Evolutionary conservation across 495 filamentous ascomycete genomes (phyloP).

Genomic region (Glonium stellatum): DNA sequence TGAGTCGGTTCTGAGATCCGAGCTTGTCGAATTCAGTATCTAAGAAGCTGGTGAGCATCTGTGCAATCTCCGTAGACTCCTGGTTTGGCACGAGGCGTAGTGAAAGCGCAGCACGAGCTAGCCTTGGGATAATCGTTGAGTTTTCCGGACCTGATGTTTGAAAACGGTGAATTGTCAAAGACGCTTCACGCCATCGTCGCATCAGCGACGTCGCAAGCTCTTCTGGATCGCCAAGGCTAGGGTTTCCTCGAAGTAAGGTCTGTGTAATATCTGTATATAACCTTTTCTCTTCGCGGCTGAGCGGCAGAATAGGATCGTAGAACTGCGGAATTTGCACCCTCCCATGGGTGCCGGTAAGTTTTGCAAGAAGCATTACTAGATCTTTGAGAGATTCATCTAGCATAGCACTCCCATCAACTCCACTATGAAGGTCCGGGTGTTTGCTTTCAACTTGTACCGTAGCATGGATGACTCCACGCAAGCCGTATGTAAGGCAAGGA

Average conservation of each 20-base stretch:
- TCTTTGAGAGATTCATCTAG: constrained; percentile 89
- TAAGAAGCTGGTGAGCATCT: constrained; percentile 58
- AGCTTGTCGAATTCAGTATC: constrained; percentile 63
- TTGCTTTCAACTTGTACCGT: constrained; percentile 78
- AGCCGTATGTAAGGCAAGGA: constrained; percentile 89
- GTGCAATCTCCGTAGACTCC: constrained; percentile 65
- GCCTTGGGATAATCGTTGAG: constrained; percentile 79
- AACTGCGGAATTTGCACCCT: constrained; percentile 66
- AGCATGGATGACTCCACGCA: constrained; percentile 91
- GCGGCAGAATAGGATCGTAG: constrained; percentile 70
- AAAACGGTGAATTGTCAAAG: constrained; percentile 85
- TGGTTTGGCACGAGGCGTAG: constrained; percentile 92
- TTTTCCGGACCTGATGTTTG: constrained; percentile 77
- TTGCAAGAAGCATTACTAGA: constrained; percentile 70
- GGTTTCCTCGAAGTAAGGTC: constrained; percentile 63
- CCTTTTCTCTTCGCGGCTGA: constrained; percentile 67
- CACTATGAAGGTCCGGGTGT: constrained; percentile 86
- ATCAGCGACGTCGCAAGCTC: constrained; percentile 71
- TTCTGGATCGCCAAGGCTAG: constrained; percentile 58
- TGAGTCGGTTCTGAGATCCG: constrained; percentile 71
- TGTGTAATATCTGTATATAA: constrained; percentile 78
- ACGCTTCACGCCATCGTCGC: constrained; percentile 93
- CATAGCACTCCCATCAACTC: constrained; percentile 84
- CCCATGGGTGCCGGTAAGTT: constrained; percentile 64
- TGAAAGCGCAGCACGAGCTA: constrained; percentile 78